Evolutionary conservation across 768 basidiomycete genomes (phyloP), one percentile per base, ranked within the genome.

Genomic region (Amanita pallidorosea): DNA sequence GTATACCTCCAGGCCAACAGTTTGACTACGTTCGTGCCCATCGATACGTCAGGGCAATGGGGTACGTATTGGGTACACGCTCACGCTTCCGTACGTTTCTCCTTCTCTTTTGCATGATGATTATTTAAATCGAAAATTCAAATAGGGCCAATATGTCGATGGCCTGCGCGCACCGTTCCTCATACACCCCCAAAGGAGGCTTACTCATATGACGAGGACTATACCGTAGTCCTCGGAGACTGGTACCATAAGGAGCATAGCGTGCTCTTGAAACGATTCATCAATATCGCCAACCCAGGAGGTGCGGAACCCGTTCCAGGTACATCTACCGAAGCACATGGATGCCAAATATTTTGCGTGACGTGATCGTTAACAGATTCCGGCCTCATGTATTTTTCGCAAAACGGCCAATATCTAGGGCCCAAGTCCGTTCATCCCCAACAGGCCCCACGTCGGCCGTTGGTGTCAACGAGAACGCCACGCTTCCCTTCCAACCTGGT

Each of bases 281-380:
- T 92, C 61, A 83, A 65, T 60, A 72, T 80, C 37, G 68, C 74
- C 7, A 87, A 95, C 63, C 93, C 93, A 0, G 77, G 76, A 20
- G 93, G 92, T 17, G 81, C 82, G 0, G 93, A 97, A 61, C 93
- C 93, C 18, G 76, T 95, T 12, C 92, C 92, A n/a, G 74, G 88
- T 83, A 54, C 51, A 70, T 57, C 12, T 27, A 3, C 34, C 27
- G 37, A 36, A 11, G 27, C 17, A 15, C 9, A 34, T 45, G 9
- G 7, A 2, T 25, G 5, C 36, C 36, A n/a, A 2, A 17, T 7
- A 20, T 25, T 2, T 40, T 29, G 11, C 12, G 11, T 20, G 6
- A 42, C 6, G 6, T 31, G 23, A 17, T n/a, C n/a, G n/a, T n/a
- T 27, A 22, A 50, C 41, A 92, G 90, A 88, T 49, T 76, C 90